A percentile compares a stretch with the other conserved stretches of the same genome.
These are phyloP conservation scores for Shiraia bambusicola DNA, from an alignment of 2,329 filamentous ascomycete species.

Conservation along the genomic window DNA sequence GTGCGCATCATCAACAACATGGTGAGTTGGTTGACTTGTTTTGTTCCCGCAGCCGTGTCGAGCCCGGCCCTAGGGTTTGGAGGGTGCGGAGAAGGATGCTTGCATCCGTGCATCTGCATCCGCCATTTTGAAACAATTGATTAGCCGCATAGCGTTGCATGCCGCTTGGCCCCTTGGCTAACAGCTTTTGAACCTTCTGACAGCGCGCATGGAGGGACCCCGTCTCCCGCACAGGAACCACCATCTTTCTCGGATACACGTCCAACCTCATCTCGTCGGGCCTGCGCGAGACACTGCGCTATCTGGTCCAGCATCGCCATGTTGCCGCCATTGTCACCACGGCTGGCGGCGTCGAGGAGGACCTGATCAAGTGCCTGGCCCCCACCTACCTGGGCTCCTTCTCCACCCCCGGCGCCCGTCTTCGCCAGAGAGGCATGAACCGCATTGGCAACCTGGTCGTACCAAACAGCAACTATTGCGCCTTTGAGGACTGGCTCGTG, in stretches of 20 bases:
- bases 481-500: conserved; percentile 96
- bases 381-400: conserved; percentile 93
- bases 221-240: conserved; percentile 76
- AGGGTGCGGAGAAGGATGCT: conserved; percentile 21
- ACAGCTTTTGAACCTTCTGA: conserved; percentile 18
- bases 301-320: conserved; percentile 88
- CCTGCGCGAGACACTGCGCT: conserved; percentile 85
- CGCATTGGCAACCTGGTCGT: conserved; percentile 95
- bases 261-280: conserved; percentile 97
- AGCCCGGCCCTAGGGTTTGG: conserved; percentile 16
- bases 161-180: conserved; percentile 29
- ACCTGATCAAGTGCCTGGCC: conserved; percentile 96
- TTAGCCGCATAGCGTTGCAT: conserved; percentile 35
- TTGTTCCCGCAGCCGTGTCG: conserved; percentile 12
- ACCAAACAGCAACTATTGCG: conserved; percentile 95
- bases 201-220: conserved; percentile 79
- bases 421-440: conserved; percentile 86
- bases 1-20: conserved; percentile 93
- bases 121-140: conserved; percentile 21
- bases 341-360: conserved; percentile 92
- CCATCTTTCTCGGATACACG: conserved; percentile 96
- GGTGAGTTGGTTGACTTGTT: no score
- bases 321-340: conserved; percentile 93
- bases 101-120: conserved; percentile 28
- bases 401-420: conserved; percentile 69